Evolutionary conservation across 2,329 filamentous ascomycete genomes (phyloP).

Genomic region (Colletotrichum falcatum): DNA sequence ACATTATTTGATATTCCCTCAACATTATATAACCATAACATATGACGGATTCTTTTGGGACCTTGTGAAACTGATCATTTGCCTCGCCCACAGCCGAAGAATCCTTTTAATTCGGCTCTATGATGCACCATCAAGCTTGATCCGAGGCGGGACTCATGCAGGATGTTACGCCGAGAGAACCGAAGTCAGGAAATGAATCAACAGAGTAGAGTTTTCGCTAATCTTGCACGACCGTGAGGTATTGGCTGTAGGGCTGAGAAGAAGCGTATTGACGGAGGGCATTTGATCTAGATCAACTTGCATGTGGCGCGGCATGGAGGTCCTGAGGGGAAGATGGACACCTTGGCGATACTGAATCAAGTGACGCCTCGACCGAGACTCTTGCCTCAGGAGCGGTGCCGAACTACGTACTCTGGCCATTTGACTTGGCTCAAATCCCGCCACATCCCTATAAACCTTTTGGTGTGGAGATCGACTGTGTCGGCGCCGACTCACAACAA

Average conservation of each 20-base stretch:
- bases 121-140: not conserved
- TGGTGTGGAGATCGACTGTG: not conserved
- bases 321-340: too few relatives aligned
- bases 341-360: not conserved
- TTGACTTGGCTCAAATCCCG: not conserved
- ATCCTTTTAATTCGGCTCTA: too few relatives aligned
- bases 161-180: not conserved
- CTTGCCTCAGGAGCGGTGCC: not conserved
- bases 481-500: not conserved
- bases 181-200: not conserved
- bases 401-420: not conserved
- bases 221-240: not conserved
- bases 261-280: not conserved
- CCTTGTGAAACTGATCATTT: not conserved
- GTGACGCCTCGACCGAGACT: not conserved
- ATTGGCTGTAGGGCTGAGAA: not conserved
- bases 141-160: not conserved
- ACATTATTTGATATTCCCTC: not conserved
- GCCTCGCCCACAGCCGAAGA: not conserved
- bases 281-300: not conserved
- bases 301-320: not conserved
- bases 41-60: not conserved
- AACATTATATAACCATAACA: not conserved
- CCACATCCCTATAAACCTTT: too few relatives aligned
- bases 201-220: slow-evolving; percentile 5